phyloP scores from a whole-genome alignment of 192 early-diverging fungal species.

The Coemansia guatemalensis region DNA sequence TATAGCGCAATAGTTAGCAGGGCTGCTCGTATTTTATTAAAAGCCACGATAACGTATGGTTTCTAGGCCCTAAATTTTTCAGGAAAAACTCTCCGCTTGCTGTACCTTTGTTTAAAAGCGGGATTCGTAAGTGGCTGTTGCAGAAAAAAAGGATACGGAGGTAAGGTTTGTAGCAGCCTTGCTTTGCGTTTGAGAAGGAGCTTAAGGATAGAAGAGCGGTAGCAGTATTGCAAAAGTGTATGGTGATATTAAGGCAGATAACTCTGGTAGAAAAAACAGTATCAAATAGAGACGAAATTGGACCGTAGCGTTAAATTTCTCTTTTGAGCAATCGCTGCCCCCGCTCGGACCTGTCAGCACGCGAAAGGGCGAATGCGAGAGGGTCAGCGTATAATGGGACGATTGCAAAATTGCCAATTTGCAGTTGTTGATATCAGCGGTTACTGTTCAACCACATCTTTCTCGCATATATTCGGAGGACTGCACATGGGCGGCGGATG shows the following conservation, averaged over 20 bases:
- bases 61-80: neutral
- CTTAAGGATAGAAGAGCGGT: constrained; percentile 1
- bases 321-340: neutral
- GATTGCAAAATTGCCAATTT: neutral
- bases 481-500: neutral
- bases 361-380: neutral
- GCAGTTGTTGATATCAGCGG: neutral
- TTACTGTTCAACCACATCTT: neutral
- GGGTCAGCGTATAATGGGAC: neutral
- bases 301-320: neutral
- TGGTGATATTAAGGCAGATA: neutral
- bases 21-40: neutral
- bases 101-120: neutral
- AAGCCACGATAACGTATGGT: neutral
- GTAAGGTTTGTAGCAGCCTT: neutral
- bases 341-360: too few species aligned
- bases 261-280: constrained; percentile 7
- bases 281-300: neutral
- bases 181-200: neutral
- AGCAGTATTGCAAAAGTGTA: constrained; percentile 4
- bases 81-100: neutral
- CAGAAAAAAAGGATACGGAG: neutral
- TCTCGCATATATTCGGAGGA: neutral
- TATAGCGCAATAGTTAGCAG: neutral
- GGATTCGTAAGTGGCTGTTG: neutral